Evolutionary conservation across 768 basidiomycete genomes (phyloP).

Genomic region (Daedaleopsis nitida): DNA sequence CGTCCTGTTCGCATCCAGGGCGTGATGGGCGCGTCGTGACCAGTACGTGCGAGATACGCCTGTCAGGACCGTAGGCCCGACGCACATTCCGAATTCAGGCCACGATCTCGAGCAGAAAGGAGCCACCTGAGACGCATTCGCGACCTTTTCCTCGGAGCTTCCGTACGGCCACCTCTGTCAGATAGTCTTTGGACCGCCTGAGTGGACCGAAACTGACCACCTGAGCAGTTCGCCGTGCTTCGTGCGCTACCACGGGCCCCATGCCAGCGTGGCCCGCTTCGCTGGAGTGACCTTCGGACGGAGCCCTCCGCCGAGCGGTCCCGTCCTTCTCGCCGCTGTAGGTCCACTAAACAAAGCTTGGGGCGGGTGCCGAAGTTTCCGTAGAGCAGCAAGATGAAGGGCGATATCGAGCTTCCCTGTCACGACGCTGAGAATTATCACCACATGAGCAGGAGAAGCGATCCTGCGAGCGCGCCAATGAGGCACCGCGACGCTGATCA

Average conservation of each 20-base stretch:
- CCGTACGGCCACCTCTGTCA: constrained; percentile 1
- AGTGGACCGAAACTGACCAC: constrained; percentile 10
- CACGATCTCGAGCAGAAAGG: neutral
- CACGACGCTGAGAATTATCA: neutral
- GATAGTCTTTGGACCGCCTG: constrained; percentile 15
- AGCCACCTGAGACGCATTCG: neutral
- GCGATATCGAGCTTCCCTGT: neutral
- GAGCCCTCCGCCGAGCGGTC: constrained; percentile 14
- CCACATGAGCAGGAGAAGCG: constrained; percentile 7
- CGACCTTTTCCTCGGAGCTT: constrained; percentile 17
- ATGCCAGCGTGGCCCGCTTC: constrained; percentile 8
- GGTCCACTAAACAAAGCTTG: constrained; percentile 16
- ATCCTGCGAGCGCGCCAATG: neutral
- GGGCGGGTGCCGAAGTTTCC: constrained; percentile 2
- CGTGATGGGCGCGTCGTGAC: neutral
- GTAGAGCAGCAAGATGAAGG: neutral
- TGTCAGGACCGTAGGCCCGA: constrained; percentile 14
- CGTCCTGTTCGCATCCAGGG: neutral
- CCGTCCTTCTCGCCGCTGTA: constrained; percentile 23
- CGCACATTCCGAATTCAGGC: constrained; percentile 9
- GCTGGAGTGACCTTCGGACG: constrained; percentile 3
- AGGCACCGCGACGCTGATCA: constrained; percentile 11
- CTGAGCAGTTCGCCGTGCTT: constrained; percentile 20
- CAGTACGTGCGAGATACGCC: constrained; percentile 4
- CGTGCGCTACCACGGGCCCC: constrained; percentile 11